Percentiles rank a stretch among this genome's conserved stretches.
Evolutionary conservation across 2,329 filamentous ascomycete genomes (phyloP).

Genomic region (Ophiostoma novo-ulmi): DNA sequence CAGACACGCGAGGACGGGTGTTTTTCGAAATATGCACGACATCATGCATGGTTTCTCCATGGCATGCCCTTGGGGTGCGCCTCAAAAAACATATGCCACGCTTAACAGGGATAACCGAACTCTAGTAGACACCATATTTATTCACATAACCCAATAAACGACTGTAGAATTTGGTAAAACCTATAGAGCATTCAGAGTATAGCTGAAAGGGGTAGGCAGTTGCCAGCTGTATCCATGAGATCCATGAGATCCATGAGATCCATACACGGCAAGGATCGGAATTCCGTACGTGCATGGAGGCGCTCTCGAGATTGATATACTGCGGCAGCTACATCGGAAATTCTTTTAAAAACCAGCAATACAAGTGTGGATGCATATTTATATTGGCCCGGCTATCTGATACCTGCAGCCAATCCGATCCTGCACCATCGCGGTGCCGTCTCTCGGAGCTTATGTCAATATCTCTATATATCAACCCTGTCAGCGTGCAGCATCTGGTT

Average conservation of each 20-base stretch:
- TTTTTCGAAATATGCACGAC: neutral
- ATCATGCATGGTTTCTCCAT: neutral
- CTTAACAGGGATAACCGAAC: neutral
- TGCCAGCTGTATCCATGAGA: neutral
- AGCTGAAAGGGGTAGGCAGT: neutral
- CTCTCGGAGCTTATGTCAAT: neutral
- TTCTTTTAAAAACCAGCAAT: neutral
- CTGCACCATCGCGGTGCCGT: neutral
- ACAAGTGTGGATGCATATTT: neutral
- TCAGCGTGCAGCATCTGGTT: neutral
- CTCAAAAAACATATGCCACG: neutral
- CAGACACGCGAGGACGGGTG: neutral
- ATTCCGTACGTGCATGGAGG: constrained; percentile 28
- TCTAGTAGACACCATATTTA: neutral
- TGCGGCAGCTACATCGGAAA: neutral
- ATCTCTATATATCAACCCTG: neutral
- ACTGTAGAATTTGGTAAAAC: neutral
- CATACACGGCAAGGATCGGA: constrained; percentile 19
- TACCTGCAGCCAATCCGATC: neutral
- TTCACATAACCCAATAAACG: neutral
- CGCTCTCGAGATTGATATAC: neutral
- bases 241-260: neutral
- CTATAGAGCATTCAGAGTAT: neutral
- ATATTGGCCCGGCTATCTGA: constrained; percentile 1
- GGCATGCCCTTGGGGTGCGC: neutral